Percentiles rank a stretch among this genome's conserved stretches.
phyloP scores from a whole-genome alignment of 164 flowering plant species.

The Tetrastigma voinierianum region DNA sequence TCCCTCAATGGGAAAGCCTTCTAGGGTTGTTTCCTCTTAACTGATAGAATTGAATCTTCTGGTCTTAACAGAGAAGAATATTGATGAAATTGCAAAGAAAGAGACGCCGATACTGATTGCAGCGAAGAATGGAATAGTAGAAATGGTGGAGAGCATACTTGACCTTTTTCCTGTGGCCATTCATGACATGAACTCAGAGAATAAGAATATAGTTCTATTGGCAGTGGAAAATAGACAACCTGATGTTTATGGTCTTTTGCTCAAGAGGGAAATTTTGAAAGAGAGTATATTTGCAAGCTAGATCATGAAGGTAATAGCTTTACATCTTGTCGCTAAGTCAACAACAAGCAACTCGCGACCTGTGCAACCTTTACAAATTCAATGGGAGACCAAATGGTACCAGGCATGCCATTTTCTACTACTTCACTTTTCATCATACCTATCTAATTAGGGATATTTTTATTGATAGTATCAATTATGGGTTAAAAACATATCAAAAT shows the following conservation, averaged over 20 bases:
- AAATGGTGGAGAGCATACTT: slow-evolving; percentile 20
- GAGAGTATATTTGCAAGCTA: neutral
- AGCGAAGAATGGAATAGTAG: slow-evolving; percentile 17
- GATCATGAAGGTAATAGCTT: slow-evolving; percentile 17
- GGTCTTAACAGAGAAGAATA: no score
- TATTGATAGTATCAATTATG: no score
- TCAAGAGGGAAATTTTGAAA: neutral
- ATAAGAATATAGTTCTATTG: slow-evolving; percentile 19
- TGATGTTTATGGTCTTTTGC: neutral
- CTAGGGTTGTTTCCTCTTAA: no score
- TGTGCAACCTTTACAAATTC: neutral
- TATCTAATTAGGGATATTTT: no score
- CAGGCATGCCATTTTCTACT: no score
- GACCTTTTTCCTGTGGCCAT: slow-evolving; percentile 19
- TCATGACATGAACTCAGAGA: slow-evolving; percentile 5
- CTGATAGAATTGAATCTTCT: no score
- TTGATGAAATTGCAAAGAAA: neutral
- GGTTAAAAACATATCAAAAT: no score
- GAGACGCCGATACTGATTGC: slow-evolving; percentile 14
- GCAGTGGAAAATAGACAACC: slow-evolving; percentile 22
- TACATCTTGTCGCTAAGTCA: slow-evolving; percentile 11
- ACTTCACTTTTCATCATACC: no score
- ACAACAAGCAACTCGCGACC: slow-evolving; percentile 3
- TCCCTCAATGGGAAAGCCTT: no score
- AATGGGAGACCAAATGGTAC: no score